Base-by-base conservation (phyloP, 2,329 filamentous ascomycete species). In the Microdochium bolleyi region DNA sequence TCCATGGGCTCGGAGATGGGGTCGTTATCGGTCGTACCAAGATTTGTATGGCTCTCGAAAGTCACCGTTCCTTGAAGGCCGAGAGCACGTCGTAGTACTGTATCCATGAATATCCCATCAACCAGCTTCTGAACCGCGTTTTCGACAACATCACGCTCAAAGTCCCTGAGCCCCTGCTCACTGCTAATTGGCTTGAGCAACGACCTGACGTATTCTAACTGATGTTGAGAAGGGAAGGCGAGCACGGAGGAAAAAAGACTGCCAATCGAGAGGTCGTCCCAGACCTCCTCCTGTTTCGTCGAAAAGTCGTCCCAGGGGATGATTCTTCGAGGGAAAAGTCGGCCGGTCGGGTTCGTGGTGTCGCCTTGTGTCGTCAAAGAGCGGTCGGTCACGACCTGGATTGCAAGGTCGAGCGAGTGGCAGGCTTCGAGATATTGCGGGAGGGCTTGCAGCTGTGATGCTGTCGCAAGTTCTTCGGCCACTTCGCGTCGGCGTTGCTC, bases 201-300 rank as follows among this genome's bases (percentile, higher is more conserved):
- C n/a, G n/a, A 73, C 67, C 49, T 58, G 0, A 71, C 57, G 46
- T 66, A 70, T 21, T 68, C 63, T 21, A 72, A 49, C 58, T 70
- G 60, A 56, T 67, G 57, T 9, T 50, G 52, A 27, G 65, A 68
- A 46, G 63, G 64, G 51, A 71, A 73, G 2, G 53, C 24, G 27
- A 52, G 32, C 21, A 60, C n/a, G 8, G 60, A 67, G 52, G 52
- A 55, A 55, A 70, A 70, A 3, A 55, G 54, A 3, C 21, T 27
- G 49, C 52, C 22, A n/a, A 52, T 51, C 21, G 38, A 56, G 19
- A 72, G 60, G 10, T 56, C 16, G 19, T 64, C 48, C 66, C 61
- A 72, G 22, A 68, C 59, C 4, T 62, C 27, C 54, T 67, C 60
- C 57, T 73, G 64, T 50, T 52, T 51, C 27, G 14, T n/a, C 21